These are phyloP conservation scores for Sodiomyces alkalinus DNA, from an alignment of 2,329 filamentous ascomycete species.

Conservation along the genomic window DNA sequence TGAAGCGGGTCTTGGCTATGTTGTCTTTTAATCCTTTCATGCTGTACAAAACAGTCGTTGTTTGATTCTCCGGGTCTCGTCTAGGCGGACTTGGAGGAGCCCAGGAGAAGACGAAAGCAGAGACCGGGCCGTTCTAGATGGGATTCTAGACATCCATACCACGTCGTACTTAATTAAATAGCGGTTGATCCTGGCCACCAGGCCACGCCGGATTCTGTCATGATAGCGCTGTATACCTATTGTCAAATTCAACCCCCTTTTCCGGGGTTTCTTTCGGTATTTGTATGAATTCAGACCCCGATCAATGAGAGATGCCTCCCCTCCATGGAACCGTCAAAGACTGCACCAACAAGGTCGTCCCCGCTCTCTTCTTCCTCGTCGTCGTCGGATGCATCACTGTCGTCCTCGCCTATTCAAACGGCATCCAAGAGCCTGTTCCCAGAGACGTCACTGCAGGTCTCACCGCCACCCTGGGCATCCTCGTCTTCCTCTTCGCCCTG, in stretches of 20 bases:
- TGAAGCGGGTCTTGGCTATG: too few relatives aligned
- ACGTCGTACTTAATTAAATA: too few relatives aligned
- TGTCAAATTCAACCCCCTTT: not conserved
- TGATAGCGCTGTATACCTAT: not conserved
- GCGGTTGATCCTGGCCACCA: too few relatives aligned
- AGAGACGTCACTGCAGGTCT: constrained; percentile 1
- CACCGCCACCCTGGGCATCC: not conserved
- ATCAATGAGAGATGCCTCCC: constrained; percentile 2
- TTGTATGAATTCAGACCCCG: not conserved
- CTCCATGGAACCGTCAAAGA: constrained; percentile 4
- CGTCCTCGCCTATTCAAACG: constrained; percentile 4
- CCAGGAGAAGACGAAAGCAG: too few relatives aligned
- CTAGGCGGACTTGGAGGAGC: too few relatives aligned
- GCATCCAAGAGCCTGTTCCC: constrained; percentile 3
- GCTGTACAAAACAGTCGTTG: too few relatives aligned
- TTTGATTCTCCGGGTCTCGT: too few relatives aligned
- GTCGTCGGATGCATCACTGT: constrained; percentile 4
- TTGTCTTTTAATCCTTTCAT: too few relatives aligned
- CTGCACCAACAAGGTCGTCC: constrained; percentile 3
- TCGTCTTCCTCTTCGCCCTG: constrained; percentile 4
- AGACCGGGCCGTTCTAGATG: too few relatives aligned
- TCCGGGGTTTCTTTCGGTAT: not conserved
- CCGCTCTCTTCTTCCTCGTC: constrained; percentile 2
- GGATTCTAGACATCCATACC: too few relatives aligned
- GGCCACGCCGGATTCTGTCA: constrained; percentile 1